These are phyloP conservation scores for Rhytidiadelphus loreus DNA, from an alignment of 225 moss, liverwort and hornwort genomes.

Conservation along the genomic window DNA sequence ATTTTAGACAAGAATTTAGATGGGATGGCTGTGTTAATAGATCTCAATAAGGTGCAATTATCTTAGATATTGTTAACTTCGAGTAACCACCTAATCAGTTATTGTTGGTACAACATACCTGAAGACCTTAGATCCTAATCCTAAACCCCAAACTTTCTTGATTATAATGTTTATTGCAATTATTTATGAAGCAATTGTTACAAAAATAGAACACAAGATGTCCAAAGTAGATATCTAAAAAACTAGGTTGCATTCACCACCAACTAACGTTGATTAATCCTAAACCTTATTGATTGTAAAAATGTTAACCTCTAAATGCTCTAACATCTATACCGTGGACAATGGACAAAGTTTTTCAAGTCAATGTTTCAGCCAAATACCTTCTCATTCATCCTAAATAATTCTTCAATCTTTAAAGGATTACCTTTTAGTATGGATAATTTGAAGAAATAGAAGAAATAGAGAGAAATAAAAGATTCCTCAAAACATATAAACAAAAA, in stretches of 20 bases:
- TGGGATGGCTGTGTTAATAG: background rate
- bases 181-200: background rate
- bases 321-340: rapidly evolving
- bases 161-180: background rate
- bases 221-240: too few species aligned
- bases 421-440: background rate
- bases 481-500: background rate
- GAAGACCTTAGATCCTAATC: background rate
- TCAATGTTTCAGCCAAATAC: background rate
- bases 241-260: background rate
- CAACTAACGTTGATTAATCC: background rate
- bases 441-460: background rate
- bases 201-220: background rate
- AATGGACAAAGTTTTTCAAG: background rate
- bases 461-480: too few species aligned
- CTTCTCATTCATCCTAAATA: background rate
- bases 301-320: rapidly evolving
- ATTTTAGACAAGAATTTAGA: background rate
- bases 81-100: rapidly evolving
- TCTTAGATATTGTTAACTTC: background rate
- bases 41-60: background rate
- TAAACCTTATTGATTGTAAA: rapidly evolving
- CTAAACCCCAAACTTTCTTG: background rate
- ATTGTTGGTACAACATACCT: background rate
- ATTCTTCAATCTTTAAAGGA: background rate